A percentile compares a stretch with the other conserved stretches of the same genome.
These are phyloP conservation scores for Bipolaris bicolor DNA, from an alignment of 2,329 filamentous ascomycete genomes.

Conservation along the genomic window DNA sequence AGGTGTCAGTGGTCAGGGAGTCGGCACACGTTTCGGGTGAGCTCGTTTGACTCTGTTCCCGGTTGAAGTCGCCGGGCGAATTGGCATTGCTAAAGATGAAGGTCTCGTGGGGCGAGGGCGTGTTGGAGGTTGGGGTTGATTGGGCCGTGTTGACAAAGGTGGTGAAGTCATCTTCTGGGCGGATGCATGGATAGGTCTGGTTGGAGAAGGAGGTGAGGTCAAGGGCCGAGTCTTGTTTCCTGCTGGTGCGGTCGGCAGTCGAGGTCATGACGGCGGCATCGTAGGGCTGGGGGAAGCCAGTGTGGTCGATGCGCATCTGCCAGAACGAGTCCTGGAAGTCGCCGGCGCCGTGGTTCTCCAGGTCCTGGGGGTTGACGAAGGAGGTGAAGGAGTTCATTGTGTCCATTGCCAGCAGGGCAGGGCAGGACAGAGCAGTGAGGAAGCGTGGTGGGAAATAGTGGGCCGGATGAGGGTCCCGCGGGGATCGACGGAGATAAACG, in stretches of 20 bases:
- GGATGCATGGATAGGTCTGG: conserved; percentile 18
- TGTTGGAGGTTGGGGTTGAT: conserved; percentile 35
- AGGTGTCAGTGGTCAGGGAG: conserved; percentile 25
- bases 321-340: conserved; percentile 26
- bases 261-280: conserved; percentile 10
- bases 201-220: conserved; percentile 27
- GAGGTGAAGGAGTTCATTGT: conserved; percentile 22
- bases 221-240: conserved; percentile 35
- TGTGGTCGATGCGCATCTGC: conserved; percentile 17
- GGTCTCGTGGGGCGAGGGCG: conserved; percentile 36
- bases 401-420: conserved; percentile 24
- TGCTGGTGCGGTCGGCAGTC: conserved; percentile 18
- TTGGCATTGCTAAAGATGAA: conserved; percentile 43
- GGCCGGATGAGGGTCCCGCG: conserved; percentile 14
- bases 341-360: conserved; percentile 14
- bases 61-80: conserved; percentile 38
- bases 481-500: conserved; percentile 15
- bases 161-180: conserved; percentile 25
- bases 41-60: conserved; percentile 40
- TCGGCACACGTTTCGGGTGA: conserved; percentile 39
- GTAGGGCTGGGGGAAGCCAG: conserved; percentile 11
- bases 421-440: neutral
- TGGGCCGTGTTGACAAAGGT: conserved; percentile 29
- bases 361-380: conserved; percentile 29
- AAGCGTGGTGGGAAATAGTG: conserved; percentile 8